phyloP scores from a whole-genome alignment of 441 rosid species.

The Syzygium syzygioides region DNA sequence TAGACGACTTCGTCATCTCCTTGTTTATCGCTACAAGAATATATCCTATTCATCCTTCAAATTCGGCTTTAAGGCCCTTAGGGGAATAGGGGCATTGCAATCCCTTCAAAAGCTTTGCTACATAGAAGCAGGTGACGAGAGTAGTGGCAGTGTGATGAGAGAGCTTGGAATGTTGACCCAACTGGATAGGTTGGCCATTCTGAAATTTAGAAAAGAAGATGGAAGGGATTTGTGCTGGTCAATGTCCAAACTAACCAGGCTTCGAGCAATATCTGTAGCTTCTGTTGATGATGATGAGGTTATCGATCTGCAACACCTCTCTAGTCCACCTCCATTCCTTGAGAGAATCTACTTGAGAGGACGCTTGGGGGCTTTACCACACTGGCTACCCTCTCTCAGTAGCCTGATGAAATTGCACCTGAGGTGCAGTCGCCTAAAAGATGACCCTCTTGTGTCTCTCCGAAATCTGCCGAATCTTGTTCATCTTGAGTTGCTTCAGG shows the following conservation, averaged over 20 bases:
- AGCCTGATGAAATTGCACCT: background rate
- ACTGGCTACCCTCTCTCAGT: background rate
- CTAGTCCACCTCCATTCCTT: background rate
- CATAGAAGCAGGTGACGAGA: background rate
- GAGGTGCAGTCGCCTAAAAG: background rate
- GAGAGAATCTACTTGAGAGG: background rate
- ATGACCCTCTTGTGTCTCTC: background rate
- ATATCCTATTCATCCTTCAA: background rate
- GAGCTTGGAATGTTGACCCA: background rate
- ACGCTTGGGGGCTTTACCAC: background rate
- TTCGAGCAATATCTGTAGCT: background rate
- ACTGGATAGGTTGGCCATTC: background rate
- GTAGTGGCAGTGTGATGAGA: background rate
- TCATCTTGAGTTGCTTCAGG: background rate
- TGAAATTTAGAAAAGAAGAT: background rate
- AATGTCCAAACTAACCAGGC: background rate
- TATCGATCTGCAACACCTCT: background rate
- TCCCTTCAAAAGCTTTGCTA: slow-evolving; percentile 7
- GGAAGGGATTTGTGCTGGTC: background rate
- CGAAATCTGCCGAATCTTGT: background rate
- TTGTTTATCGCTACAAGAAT: background rate
- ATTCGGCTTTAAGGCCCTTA: background rate
- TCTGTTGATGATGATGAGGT: background rate
- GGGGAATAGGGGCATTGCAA: background rate
- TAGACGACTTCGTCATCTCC: background rate